These are phyloP conservation scores for Protea cynaroides DNA, from an alignment of 164 flowering plant genomes.

Conservation along the genomic window DNA sequence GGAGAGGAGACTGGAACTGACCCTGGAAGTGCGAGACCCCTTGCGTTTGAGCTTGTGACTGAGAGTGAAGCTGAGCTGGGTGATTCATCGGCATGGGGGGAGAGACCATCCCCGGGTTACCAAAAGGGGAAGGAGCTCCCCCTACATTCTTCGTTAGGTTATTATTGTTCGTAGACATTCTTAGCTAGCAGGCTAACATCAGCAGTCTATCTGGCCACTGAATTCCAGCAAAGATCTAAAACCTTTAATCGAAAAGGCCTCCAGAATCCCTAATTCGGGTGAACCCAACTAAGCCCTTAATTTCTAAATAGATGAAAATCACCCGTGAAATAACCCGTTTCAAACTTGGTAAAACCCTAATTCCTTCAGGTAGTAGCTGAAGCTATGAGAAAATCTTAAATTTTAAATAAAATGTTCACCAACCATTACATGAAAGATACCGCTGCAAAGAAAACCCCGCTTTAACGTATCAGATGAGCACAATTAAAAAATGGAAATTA, in stretches of 20 bases:
- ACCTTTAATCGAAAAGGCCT: background rate
- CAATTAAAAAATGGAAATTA: too few species aligned
- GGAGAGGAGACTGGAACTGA: constrained; percentile 38
- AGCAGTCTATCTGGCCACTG: background rate
- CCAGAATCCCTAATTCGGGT: background rate
- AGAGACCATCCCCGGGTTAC: constrained; percentile 29
- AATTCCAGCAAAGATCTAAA: background rate
- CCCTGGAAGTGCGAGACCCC: constrained; percentile 38
- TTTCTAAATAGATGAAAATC: background rate
- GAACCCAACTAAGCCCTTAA: too few species aligned
- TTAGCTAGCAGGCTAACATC: background rate
- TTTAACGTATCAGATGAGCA: too few species aligned
- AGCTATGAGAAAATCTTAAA: too few species aligned
- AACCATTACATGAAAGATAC: too few species aligned
- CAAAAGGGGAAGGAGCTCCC: constrained; percentile 29
- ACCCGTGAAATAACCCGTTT: background rate
- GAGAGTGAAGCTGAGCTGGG: constrained; percentile 33
- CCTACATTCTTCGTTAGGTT: constrained; percentile 24
- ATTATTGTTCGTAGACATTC: constrained; percentile 29
- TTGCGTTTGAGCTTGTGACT: constrained; percentile 31
- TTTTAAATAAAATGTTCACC: too few species aligned
- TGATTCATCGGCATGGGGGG: constrained; percentile 29
- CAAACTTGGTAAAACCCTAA: background rate
- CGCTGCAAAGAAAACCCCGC: too few species aligned
- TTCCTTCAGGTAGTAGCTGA: background rate